phyloP scores from a whole-genome alignment of 2,329 filamentous ascomycete species.

The Cercospora sojina region DNA sequence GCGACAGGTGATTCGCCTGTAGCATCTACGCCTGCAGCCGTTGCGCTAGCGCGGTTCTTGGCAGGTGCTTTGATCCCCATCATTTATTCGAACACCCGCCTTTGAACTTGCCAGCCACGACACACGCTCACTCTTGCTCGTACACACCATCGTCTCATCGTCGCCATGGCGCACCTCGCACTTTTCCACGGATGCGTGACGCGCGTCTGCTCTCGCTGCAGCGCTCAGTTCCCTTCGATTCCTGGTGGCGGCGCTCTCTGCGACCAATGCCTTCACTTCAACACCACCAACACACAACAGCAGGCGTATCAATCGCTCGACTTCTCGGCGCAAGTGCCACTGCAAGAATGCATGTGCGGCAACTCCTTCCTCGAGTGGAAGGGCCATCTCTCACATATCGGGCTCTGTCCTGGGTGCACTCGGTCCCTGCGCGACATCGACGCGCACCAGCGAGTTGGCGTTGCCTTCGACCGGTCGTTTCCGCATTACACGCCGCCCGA shows the following conservation, averaged over 20 bases:
- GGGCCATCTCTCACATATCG: background rate
- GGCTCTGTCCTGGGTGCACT: background rate
- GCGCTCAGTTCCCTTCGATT: background rate
- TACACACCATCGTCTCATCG: background rate
- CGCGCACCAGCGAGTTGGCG: background rate
- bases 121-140: background rate
- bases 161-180: background rate
- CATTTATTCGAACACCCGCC: background rate
- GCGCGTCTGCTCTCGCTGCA: background rate
- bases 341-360: background rate
- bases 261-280: background rate
- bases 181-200: background rate
- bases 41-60: background rate
- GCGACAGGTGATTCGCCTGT: background rate
- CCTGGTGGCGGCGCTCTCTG: background rate
- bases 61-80: background rate
- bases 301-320: background rate
- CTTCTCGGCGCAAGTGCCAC: background rate
- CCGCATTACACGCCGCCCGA: background rate
- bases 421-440: background rate
- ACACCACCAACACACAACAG: background rate
- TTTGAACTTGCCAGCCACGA: background rate
- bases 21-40: background rate
- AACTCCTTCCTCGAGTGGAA: background rate
- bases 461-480: background rate